Percentiles rank a stretch among this genome's conserved stretches.
phyloP scores from a whole-genome alignment of 495 filamentous ascomycete species.

The Hypoxylon cercidicola region DNA sequence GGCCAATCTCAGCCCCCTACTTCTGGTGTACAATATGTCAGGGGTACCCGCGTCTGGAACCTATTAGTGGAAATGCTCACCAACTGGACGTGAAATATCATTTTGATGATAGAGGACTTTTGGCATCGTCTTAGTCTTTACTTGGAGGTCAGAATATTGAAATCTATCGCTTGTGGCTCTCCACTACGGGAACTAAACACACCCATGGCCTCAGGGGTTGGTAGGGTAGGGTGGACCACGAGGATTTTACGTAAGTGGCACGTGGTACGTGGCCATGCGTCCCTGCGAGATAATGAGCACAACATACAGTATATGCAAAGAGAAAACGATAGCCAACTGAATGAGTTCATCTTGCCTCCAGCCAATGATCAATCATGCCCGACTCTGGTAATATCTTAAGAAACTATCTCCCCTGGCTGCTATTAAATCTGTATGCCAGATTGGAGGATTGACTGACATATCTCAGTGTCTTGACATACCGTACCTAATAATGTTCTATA shows the following conservation, averaged over 20 bases:
- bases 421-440: too few relatives aligned
- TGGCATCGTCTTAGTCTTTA: neutral
- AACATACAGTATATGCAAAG: neutral
- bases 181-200: conserved; percentile 15
- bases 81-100: neutral
- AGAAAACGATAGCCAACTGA: too few relatives aligned
- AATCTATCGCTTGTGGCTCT: neutral
- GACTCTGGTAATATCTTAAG: too few relatives aligned
- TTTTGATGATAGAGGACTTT: neutral
- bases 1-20: neutral
- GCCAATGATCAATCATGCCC: too few relatives aligned
- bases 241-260: conserved; percentile 25
- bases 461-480: too few relatives aligned
- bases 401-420: too few relatives aligned
- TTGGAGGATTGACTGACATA: too few relatives aligned
- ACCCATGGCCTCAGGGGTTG: conserved; percentile 14
- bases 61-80: too few relatives aligned
- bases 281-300: neutral
- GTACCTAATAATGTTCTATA: too few relatives aligned
- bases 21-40: too few relatives aligned
- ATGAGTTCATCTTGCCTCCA: too few relatives aligned
- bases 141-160: neutral
- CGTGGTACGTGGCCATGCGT: conserved; percentile 22
- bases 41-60: neutral
- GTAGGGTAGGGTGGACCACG: neutral